Evolutionary conservation across 176 grass and related monocot species (phyloP).

Genomic region (Triticum timopheevii): DNA sequence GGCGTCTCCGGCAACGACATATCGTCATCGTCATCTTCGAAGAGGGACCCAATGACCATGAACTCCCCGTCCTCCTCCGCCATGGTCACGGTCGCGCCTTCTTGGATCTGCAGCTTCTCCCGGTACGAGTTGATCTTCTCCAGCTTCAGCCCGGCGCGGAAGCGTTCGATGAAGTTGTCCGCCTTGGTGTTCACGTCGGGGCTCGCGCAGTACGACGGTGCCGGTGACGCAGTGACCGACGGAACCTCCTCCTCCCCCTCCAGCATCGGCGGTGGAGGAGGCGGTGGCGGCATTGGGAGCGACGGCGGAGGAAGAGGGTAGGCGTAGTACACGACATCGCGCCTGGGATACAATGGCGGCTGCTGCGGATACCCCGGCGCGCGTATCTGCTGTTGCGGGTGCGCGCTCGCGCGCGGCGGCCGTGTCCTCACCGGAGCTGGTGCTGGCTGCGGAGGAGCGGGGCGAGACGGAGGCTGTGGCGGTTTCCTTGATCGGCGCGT

Average conservation of each 20-base stretch:
- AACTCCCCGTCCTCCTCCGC: conserved; percentile 40
- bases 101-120: conserved; percentile 57
- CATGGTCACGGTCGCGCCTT: neutral
- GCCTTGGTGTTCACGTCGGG: conserved; percentile 96
- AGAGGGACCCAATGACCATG: conserved; percentile 61
- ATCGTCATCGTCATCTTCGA: conserved; percentile 44
- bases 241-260: conserved; percentile 25
- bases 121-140: conserved; percentile 88
- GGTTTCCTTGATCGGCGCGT: conserved; percentile 45
- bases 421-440: conserved; percentile 24
- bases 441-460: conserved; percentile 19
- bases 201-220: conserved; percentile 69
- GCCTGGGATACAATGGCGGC: conserved; percentile 31
- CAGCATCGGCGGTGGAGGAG: conserved; percentile 38
- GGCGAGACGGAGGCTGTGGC: conserved; percentile 27
- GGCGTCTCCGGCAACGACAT: conserved; percentile 44
- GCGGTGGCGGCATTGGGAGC: conserved; percentile 53
- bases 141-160: conserved; percentile 64
- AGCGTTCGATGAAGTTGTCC: conserved; percentile 35
- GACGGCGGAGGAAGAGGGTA: conserved; percentile 57
- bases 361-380: conserved; percentile 23
- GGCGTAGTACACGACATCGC: conserved; percentile 44
- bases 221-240: conserved; percentile 28
- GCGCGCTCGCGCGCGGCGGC: conserved; percentile 8
- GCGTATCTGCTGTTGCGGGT: conserved; percentile 14